Base-by-base conservation (phyloP, 2,329 filamentous ascomycete species). In the Cercospora sojina region DNA sequence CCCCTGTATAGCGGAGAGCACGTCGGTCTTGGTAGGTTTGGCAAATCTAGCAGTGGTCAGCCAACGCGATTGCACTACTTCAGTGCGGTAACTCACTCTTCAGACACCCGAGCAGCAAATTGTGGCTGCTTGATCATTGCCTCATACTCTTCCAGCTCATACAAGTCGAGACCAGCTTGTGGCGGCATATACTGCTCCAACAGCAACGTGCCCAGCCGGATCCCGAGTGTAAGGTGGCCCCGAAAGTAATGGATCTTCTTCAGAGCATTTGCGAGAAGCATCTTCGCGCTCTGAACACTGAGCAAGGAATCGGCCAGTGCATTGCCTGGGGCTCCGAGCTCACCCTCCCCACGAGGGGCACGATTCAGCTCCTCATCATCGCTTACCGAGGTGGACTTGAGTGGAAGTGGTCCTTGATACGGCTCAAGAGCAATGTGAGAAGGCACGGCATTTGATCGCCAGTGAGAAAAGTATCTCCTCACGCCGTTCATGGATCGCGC, bases 201-300 rank as follows among this genome's bases (percentile, higher is more conserved):
- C 16, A 76, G 51, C 32, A 79, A 77, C 2, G 67, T 77, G 5
- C 79, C 79, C n/a, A 80, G 73, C 5, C 74, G 71, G 6, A 79
- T 67, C 13, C 77, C 75, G 53, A 80, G 65, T 2, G 72, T 70
- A 29, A 80, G 62, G 23, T 74, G 64, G 32, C 77, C 78, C 53
- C 72, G 74, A 58, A 76, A 77, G 63, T 73, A 78, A 49, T 75
- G 75, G 1, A 80, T 62, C 31, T 75, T 74, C 13, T 59, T 55
- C 12, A 80, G 67, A 7, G 66, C 69, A 16, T 71, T 70, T 3
- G 74, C 51, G 29, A 77, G 65, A 1, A 67, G 66, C 20, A 63
- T 62, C 8, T 70, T 65, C 12, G 71, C 25, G 10, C 62, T 63
- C 51, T 69, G 65, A 9, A 64, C 53, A 53, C 56, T 66, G 16